These are phyloP conservation scores for Pseudonectria buxi DNA, from an alignment of 2,329 filamentous ascomycete species.

Conservation along the genomic window DNA sequence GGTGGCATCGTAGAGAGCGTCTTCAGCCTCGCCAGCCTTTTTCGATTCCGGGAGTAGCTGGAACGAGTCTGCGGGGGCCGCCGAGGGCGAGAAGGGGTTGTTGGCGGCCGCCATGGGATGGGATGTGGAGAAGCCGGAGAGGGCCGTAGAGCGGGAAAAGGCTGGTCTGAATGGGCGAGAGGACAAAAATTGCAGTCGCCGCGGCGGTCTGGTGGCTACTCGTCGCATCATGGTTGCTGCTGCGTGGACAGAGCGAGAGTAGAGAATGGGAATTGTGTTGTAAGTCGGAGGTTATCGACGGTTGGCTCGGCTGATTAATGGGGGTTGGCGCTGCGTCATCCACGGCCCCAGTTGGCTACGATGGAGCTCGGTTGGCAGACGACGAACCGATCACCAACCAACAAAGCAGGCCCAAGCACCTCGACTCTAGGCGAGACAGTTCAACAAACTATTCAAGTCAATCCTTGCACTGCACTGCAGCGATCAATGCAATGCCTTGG, in stretches of 20 bases:
- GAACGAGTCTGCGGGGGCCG: slow-evolving; percentile 63
- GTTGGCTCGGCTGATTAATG: too few species aligned
- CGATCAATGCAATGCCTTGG: too few species aligned
- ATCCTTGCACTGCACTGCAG: too few species aligned
- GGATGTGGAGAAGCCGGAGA: slow-evolving; percentile 21
- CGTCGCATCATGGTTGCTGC: slow-evolving; percentile 26
- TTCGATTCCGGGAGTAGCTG: slow-evolving; percentile 72
- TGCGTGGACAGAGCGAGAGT: background rate
- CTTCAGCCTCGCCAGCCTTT: slow-evolving; percentile 75
- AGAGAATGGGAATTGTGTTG: background rate
- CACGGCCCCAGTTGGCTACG: too few species aligned
- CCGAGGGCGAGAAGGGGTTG: slow-evolving; percentile 24
- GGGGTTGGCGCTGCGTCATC: too few species aligned
- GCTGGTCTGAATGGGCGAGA: slow-evolving; percentile 9
- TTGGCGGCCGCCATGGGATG: slow-evolving; percentile 20
- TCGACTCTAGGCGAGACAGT: too few species aligned
- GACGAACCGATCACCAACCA: too few species aligned
- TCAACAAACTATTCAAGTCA: too few species aligned
- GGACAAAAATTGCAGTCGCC: slow-evolving; percentile 20
- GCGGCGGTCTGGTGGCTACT: slow-evolving; percentile 24
- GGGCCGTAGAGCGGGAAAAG: slow-evolving; percentile 8
- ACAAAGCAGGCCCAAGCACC: too few species aligned
- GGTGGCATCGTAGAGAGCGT: slow-evolving; percentile 77
- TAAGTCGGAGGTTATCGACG: background rate
- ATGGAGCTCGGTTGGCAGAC: too few species aligned